Percentiles rank a stretch among this genome's conserved stretches.
Conservation (phyloP, 345 rosid species). For the Crucihimalaya himalaica region DNA sequence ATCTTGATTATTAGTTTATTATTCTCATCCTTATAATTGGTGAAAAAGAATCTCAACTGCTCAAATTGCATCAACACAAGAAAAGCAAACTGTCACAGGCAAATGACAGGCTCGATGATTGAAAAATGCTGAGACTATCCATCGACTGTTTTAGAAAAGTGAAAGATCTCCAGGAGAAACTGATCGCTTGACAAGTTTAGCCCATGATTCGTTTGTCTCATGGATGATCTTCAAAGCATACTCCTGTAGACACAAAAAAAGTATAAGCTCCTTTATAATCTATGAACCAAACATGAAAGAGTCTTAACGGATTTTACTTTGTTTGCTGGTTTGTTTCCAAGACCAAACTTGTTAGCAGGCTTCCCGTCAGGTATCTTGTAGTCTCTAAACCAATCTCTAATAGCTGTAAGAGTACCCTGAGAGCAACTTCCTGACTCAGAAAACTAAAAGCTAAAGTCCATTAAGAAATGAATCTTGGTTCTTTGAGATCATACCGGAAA, state of each 20-base stretch:
- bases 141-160: constrained; percentile 27
- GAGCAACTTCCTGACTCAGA: constrained; percentile 5
- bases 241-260: constrained; percentile 45
- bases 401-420: constrained; percentile 82
- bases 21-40: neutral
- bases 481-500: constrained; percentile 57
- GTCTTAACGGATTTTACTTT: constrained; percentile 46
- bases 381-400: constrained; percentile 89
- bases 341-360: constrained; percentile 88
- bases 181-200: constrained; percentile 66
- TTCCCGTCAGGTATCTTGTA: constrained; percentile 89
- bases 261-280: neutral
- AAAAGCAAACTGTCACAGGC: neutral
- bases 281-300: neutral
- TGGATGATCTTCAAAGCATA: constrained; percentile 69
- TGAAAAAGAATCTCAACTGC: neutral
- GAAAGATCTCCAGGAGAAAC: constrained; percentile 60
- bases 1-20: neutral
- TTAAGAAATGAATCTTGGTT: neutral
- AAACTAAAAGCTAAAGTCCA: neutral
- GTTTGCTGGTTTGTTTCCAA: constrained; percentile 75
- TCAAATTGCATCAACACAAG: neutral
- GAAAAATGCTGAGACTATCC: neutral
- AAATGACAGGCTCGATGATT: neutral
- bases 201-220: constrained; percentile 74